Evolutionary conservation across 805 yeast genomes (phyloP).

Genomic region (Lachancea mirantina): DNA sequence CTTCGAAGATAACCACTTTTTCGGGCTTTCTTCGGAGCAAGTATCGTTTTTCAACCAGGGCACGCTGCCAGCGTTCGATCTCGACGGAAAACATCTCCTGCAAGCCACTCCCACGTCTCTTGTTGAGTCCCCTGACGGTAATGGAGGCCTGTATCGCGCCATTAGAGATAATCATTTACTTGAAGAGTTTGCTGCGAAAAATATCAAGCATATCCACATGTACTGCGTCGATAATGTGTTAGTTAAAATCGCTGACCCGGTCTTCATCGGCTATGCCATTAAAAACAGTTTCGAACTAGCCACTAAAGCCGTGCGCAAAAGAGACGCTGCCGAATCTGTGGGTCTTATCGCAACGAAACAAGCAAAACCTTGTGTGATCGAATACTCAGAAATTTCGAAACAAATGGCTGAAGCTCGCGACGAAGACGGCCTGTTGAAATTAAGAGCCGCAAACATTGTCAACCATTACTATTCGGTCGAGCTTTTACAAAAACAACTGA

Average conservation of each 20-base stretch:
- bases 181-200: slow-evolving; percentile 57
- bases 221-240: slow-evolving; percentile 94
- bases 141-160: slow-evolving; percentile 93
- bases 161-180: slow-evolving; percentile 56
- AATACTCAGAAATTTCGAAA: slow-evolving; percentile 80
- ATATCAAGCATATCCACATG: slow-evolving; percentile 87
- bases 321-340: slow-evolving; percentile 79
- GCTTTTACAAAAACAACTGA: slow-evolving; percentile 53
- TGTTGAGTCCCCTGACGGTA: slow-evolving; percentile 93
- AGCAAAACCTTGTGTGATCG: slow-evolving; percentile 79
- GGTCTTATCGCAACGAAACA: slow-evolving; percentile 79
- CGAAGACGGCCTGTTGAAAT: slow-evolving; percentile 51
- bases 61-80: slow-evolving; percentile 79
- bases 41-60: slow-evolving; percentile 89
- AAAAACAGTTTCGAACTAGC: slow-evolving; percentile 63
- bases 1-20: slow-evolving; percentile 54
- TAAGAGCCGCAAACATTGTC: slow-evolving; percentile 95
- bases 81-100: slow-evolving; percentile 63
- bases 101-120: slow-evolving; percentile 48
- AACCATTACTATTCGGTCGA: slow-evolving; percentile 89
- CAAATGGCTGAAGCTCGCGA: slow-evolving; percentile 67
- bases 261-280: slow-evolving; percentile 74
- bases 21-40: slow-evolving; percentile 59
- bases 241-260: slow-evolving; percentile 90
- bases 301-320: slow-evolving; percentile 91